These are phyloP conservation scores for Boletus patriciae DNA, from an alignment of 768 basidiomycete genomes.

Conservation along the genomic window DNA sequence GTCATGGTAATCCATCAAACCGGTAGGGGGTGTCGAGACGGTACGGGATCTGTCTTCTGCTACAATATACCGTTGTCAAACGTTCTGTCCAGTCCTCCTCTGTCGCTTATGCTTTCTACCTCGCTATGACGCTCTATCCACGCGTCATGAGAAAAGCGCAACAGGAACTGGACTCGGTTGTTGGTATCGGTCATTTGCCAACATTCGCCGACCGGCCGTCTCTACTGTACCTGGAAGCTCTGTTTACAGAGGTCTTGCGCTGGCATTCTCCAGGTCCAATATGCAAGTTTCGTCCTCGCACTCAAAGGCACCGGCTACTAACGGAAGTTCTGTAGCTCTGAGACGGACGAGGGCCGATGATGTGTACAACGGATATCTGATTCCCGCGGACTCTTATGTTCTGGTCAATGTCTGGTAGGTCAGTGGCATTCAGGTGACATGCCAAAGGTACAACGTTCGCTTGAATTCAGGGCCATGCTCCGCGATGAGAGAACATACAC, in stretches of 20 bases:
- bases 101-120: constrained; percentile 13
- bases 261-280: constrained; percentile 22
- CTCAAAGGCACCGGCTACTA: not conserved
- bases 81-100: constrained; percentile 12
- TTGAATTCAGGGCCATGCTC: constrained; percentile 16
- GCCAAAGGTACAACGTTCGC: not conserved
- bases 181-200: constrained; percentile 25
- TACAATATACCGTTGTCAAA: not conserved
- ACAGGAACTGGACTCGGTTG: constrained; percentile 27
- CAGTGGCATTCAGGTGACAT: not conserved
- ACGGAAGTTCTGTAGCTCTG: not conserved
- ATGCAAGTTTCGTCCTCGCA: not conserved
- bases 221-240: constrained; percentile 30
- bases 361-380: constrained; percentile 21
- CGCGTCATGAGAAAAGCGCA: constrained; percentile 27
- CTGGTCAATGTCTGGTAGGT: constrained; percentile 21
- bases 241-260: constrained; percentile 25
- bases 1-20: not conserved
- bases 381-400: constrained; percentile 18
- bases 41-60: constrained; percentile 26
- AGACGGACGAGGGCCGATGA: constrained; percentile 12
- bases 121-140: constrained; percentile 33
- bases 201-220: constrained; percentile 24
- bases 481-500: constrained; percentile 20
- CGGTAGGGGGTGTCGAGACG: constrained; percentile 27